Percentiles rank a stretch among this genome's conserved stretches.
Evolutionary conservation across 2,329 filamentous ascomycete species (phyloP).

Genomic region (Bipolaris sorokiniana): DNA sequence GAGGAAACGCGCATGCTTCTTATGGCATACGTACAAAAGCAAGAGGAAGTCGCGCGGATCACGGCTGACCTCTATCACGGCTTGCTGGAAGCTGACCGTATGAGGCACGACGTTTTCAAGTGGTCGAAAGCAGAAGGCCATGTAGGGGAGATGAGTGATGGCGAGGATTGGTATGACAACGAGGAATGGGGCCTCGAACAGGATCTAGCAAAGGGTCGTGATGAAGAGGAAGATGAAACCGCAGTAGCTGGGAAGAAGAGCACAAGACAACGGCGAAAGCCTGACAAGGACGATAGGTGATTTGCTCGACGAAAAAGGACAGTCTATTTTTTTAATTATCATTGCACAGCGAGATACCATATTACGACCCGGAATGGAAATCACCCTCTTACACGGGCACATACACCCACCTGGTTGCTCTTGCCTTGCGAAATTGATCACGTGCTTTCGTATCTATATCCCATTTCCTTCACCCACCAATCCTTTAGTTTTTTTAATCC

Average conservation of each 20-base stretch:
- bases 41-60: conserved; percentile 80
- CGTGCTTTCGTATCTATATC: conserved; percentile 15
- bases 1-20: conserved; percentile 78
- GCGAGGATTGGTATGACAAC: conserved; percentile 87
- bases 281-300: conserved; percentile 48
- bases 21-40: conserved; percentile 80
- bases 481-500: neutral
- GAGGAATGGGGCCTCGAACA: conserved; percentile 78
- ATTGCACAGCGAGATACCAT: conserved; percentile 34
- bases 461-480: conserved; percentile 6
- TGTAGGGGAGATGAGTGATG: conserved; percentile 79
- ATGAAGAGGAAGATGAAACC: conserved; percentile 76
- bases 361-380: conserved; percentile 19
- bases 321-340: neutral
- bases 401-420: conserved; percentile 15
- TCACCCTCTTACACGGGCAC: neutral
- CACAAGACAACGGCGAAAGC: conserved; percentile 50
- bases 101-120: conserved; percentile 72
- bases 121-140: conserved; percentile 83
- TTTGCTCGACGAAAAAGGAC: neutral
- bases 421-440: conserved; percentile 16
- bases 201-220: conserved; percentile 79
- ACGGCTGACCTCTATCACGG: conserved; percentile 71
- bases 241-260: conserved; percentile 56
- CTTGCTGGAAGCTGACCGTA: conserved; percentile 73